A percentile compares a stretch with the other conserved stretches of the same genome.
These are phyloP conservation scores for Chaetomiaceae sp. DNA, from an alignment of 2,329 filamentous ascomycete species.

Conservation along the genomic window DNA sequence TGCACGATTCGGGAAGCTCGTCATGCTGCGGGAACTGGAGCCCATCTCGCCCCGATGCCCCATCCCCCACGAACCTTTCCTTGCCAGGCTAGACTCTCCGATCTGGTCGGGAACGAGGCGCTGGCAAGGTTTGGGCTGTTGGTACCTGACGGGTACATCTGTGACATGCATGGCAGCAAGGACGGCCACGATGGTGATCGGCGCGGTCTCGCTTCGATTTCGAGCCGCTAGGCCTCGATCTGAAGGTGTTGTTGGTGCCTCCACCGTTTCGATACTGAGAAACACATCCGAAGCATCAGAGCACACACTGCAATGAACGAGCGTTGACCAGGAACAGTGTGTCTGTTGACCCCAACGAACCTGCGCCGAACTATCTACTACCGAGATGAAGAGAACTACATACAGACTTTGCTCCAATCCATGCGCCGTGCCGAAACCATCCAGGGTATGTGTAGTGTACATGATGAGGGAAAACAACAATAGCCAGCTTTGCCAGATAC, in stretches of 20 bases:
- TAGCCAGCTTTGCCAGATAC: slow-evolving; percentile 1
- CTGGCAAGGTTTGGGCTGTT: no score
- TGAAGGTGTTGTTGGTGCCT: no score
- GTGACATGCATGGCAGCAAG: not conserved
- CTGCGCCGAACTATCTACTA: slow-evolving; percentile 1
- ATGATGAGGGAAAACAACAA: not conserved
- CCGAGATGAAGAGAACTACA: not conserved
- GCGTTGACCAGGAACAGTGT: not conserved
- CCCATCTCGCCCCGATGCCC: not conserved
- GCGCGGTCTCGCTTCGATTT: no score
- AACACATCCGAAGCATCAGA: no score
- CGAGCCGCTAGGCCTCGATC: no score
- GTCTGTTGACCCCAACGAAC: not conserved
- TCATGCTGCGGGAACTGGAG: not conserved
- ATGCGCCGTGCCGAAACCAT: slow-evolving; percentile 2
- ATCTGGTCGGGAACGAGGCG: slow-evolving; percentile 8
- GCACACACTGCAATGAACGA: no score
- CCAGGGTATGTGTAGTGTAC: slow-evolving; percentile 11
- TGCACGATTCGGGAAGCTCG: slow-evolving; percentile 8
- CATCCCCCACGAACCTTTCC: slow-evolving; percentile 12
- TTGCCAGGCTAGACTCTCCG: slow-evolving; percentile 11
- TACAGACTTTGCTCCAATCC: not conserved
- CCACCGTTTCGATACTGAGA: no score
- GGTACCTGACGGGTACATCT: slow-evolving; percentile 10
- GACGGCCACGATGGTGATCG: not conserved